Conservation (phyloP, 2,329 filamentous ascomycete genomes). For the Aspergillus texensis region DNA sequence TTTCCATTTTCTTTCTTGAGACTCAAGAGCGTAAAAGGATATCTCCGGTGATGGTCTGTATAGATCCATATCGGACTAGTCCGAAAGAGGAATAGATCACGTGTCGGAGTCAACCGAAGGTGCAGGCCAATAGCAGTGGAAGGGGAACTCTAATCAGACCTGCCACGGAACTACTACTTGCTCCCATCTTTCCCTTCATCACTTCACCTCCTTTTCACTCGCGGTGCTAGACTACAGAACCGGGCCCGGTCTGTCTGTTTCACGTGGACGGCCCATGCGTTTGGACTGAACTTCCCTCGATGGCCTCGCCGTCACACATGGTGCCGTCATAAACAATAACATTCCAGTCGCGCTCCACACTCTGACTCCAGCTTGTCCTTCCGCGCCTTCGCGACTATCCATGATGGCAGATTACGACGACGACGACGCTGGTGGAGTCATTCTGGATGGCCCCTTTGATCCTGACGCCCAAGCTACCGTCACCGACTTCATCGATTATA, state of each 20-base stretch:
- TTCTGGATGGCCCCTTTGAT: slow-evolving; percentile 56
- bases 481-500: slow-evolving; percentile 70
- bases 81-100: neutral
- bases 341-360: slow-evolving; percentile 15
- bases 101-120: neutral
- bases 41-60: no score
- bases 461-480: slow-evolving; percentile 68
- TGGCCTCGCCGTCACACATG: slow-evolving; percentile 26
- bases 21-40: neutral
- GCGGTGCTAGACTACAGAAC: neutral
- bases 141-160: neutral
- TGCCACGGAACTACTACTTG: neutral
- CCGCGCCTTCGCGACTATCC: slow-evolving; percentile 8
- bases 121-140: neutral
- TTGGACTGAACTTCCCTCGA: slow-evolving; percentile 18
- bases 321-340: slow-evolving; percentile 18
- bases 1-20: neutral
- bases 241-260: slow-evolving; percentile 12
- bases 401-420: slow-evolving; percentile 46
- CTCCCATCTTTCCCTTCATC: neutral
- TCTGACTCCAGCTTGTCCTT: slow-evolving; percentile 9
- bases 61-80: neutral
- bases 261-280: slow-evolving; percentile 14
- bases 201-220: neutral
- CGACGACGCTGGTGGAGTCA: slow-evolving; percentile 46